Conservation (phyloP, 345 rosid genomes). For the Syzygium aromaticum region DNA sequence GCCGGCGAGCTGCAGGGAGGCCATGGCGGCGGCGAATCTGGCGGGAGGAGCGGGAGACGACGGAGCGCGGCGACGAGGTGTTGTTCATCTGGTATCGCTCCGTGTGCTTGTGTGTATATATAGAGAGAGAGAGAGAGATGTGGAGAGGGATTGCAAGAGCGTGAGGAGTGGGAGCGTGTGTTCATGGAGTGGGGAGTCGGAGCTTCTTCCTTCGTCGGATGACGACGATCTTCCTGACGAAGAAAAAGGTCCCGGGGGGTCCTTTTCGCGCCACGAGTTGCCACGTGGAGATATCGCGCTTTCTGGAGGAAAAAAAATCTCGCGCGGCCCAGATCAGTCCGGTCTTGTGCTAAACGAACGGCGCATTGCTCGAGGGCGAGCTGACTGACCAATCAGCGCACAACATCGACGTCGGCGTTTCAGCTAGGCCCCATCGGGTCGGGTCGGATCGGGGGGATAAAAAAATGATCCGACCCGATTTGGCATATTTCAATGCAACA, state of each 20-base stretch:
- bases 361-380: background rate
- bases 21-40: constrained; percentile 2
- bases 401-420: background rate
- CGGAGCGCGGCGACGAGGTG: background rate
- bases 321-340: background rate
- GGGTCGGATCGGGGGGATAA: too few relatives aligned
- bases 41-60: background rate
- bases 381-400: background rate
- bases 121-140: background rate
- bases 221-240: background rate
- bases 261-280: background rate
- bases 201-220: background rate
- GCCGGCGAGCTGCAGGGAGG: constrained; percentile 28
- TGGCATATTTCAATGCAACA: too few relatives aligned
- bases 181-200: background rate
- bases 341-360: background rate
- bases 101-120: background rate
- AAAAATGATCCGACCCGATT: too few relatives aligned
- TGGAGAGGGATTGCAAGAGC: background rate
- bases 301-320: background rate
- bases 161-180: background rate
- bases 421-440: too few relatives aligned
- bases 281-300: constrained; percentile 1
- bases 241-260: background rate
- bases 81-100: background rate